phyloP scores from a whole-genome alignment of 176 grass and related monocot species.

The Dendrocalamus sinicus region DNA sequence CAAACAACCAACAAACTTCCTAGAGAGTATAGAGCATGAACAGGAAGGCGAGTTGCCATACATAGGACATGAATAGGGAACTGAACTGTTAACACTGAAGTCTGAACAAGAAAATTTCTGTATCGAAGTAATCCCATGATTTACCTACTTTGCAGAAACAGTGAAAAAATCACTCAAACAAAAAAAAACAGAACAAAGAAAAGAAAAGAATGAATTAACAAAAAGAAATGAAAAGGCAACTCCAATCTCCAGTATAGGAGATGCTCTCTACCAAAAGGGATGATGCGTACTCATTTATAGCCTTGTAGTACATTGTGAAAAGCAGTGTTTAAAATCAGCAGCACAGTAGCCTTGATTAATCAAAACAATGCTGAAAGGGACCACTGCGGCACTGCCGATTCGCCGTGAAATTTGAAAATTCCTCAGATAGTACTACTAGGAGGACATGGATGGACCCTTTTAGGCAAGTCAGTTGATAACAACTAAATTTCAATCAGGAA shows the following conservation, averaged over 20 bases:
- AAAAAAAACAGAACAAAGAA: constrained; percentile 9
- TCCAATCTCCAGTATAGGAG: constrained; percentile 10
- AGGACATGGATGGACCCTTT: constrained; percentile 25
- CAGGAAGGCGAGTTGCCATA: neutral
- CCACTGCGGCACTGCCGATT: constrained; percentile 43
- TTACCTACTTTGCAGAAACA: constrained; percentile 30
- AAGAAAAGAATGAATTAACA: neutral
- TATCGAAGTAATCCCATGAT: constrained; percentile 9
- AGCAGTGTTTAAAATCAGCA: constrained; percentile 38
- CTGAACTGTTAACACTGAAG: constrained; percentile 3
- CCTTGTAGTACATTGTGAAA: constrained; percentile 43
- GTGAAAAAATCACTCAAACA: constrained; percentile 6
- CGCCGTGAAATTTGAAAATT: constrained; percentile 43
- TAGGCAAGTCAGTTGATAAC: constrained; percentile 36
- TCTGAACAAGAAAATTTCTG: constrained; percentile 26
- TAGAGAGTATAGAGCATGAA: neutral
- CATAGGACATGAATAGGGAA: constrained; percentile 10
- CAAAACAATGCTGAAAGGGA: constrained; percentile 58
- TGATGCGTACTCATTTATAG: constrained; percentile 16
- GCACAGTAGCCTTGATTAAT: constrained; percentile 44
- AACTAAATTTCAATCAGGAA: constrained; percentile 27
- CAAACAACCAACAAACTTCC: neutral
- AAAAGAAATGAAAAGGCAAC: constrained; percentile 28
- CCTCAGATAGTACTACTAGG: constrained; percentile 16
- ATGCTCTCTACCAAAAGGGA: constrained; percentile 43